A percentile compares a stretch with the other conserved stretches of the same genome.
These are phyloP conservation scores for Cyclotella atomus DNA, from an alignment of 108 stramenopile genomes.

Conservation along the genomic window DNA sequence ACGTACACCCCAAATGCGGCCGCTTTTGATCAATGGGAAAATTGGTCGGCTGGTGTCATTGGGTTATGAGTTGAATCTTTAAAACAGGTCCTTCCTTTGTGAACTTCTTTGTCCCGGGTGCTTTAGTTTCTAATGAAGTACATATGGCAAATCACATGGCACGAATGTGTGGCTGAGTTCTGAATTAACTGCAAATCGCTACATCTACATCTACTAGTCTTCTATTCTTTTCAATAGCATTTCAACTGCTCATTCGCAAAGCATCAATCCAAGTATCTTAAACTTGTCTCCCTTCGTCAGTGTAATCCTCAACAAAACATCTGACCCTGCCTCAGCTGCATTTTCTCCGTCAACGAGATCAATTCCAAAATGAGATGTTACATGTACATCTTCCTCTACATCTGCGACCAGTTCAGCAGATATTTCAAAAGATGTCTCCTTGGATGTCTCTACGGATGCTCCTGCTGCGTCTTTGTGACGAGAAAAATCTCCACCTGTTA, in stretches of 20 bases:
- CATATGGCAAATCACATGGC: no score
- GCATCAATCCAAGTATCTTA: conserved; percentile 53
- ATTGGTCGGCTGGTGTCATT: no score
- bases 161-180: no score
- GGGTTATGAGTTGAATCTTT: no score
- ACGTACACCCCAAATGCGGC: no score
- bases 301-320: conserved; percentile 42
- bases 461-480: conserved; percentile 38
- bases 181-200: no score
- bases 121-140: no score
- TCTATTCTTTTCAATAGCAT: not conserved
- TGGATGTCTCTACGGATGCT: conserved; percentile 25
- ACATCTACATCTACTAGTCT: no score
- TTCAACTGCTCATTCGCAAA: conserved; percentile 31
- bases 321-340: conserved; percentile 24
- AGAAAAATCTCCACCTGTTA: conserved; percentile 51
- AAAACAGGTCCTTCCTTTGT: no score
- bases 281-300: conserved; percentile 43
- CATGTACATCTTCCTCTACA: conserved; percentile 31
- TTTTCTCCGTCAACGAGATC: conserved; percentile 35
- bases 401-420: conserved; percentile 40
- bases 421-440: conserved; percentile 40
- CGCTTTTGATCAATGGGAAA: no score
- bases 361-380: conserved; percentile 52
- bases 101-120: no score